Percentiles rank a stretch among this genome's conserved stretches.
These are phyloP conservation scores for Blastocladiella britannica DNA, from an alignment of 192 early-diverging fungal species.

Conservation along the genomic window DNA sequence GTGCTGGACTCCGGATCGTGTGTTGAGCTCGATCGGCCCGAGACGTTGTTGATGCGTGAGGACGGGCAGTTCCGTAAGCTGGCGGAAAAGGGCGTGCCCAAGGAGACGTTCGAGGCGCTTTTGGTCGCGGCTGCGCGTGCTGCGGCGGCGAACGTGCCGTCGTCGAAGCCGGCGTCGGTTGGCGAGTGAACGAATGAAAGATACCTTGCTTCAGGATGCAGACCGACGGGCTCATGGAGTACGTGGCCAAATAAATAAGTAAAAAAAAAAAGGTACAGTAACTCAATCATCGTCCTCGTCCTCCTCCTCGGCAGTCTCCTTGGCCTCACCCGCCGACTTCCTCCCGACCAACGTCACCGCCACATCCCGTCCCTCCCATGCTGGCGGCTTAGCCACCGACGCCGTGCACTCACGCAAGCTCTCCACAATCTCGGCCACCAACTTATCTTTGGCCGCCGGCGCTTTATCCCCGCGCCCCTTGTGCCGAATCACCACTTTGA, in stretches of 20 bases:
- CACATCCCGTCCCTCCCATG: background rate
- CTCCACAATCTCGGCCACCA: background rate
- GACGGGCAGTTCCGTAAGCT: slow-evolving; percentile 39
- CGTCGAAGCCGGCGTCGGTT: no score
- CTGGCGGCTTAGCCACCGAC: background rate
- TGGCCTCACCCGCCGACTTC: background rate
- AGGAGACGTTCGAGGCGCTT: slow-evolving; percentile 53
- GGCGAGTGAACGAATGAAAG: no score
- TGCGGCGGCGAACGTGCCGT: no score
- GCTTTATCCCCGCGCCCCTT: background rate
- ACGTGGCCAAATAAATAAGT: no score
- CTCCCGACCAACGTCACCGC: background rate
- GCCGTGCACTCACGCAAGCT: background rate
- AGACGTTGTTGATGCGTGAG: slow-evolving; percentile 32
- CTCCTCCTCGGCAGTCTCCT: no score
- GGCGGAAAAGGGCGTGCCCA: slow-evolving; percentile 70
- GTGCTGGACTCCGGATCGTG: slow-evolving; percentile 57
- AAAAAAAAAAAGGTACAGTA: no score
- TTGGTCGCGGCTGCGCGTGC: no score
- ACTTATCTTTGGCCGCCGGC: background rate
- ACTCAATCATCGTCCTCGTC: no score
- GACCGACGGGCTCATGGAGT: no score
- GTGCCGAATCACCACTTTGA: background rate
- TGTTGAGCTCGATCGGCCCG: slow-evolving; percentile 65
- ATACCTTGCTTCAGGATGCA: no score